Base-by-base conservation (phyloP, 257 asterid species). In the Buddleja alternifolia region DNA sequence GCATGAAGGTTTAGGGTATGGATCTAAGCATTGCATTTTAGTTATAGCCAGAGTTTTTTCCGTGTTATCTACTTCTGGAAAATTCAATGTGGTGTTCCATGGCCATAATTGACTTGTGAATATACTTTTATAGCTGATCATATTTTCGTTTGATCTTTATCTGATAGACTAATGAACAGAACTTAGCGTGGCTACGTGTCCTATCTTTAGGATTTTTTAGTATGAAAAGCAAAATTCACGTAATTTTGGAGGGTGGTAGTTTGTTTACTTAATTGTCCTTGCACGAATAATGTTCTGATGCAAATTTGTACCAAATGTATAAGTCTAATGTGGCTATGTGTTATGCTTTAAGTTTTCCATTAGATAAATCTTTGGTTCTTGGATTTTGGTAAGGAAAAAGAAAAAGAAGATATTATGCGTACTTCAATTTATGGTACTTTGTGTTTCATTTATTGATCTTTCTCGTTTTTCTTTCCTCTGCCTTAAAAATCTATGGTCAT, bases 1-100 rank as follows among this genome's bases (percentile, higher is more conserved):
- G 69, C 98, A 91, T 16, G 96, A 92, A 67, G 95, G 92, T 36
- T 51, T 87, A 85, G 92, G 97, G 99, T 94, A 94, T 84, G 95
- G 37, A 72, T 36, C 37, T 29, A 29, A 29, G 34, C 5, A 29
- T 29, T 15, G 36, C 51, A 16, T 21, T 57, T 17, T 47, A 21
- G 10, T 52, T 8, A 20, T 16, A 24, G 4, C 24, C 21, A 46
- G 47, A 41, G 36, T 16, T 40, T n/a, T n/a, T n/a, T n/a, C n/a
- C n/a, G n/a, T n/a, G n/a, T 20, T 29, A 57, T 29, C 56, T 19
- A 15, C 53, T 15, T 60, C 4, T 14, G 12, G 19, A 23, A 57
- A 63, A 17, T 36, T 17, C 1, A 17, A 42, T 17, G 1, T 41
- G 47, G 32, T 44, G n/a, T n/a, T n/a, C n/a, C n/a, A n/a, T n/a